Evolutionary conservation across 1,139 yeast species (phyloP).

Genomic region (Yamadazyma pseudoaaseri): DNA sequence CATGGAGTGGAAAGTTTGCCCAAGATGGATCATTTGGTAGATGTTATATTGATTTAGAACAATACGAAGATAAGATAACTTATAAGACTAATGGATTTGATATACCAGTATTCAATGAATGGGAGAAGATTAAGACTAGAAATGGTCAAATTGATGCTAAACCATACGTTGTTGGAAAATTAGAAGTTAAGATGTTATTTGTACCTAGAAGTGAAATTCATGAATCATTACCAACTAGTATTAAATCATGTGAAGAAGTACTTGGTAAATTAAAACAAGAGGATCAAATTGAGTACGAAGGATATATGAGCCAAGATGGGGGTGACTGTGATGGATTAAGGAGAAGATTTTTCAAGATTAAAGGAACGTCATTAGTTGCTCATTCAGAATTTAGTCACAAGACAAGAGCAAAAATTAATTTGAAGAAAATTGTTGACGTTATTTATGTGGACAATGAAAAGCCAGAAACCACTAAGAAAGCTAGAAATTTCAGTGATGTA

Average conservation of each 20-base stretch:
- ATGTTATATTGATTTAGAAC: conserved; percentile 63
- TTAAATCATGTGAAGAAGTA: conserved; percentile 55
- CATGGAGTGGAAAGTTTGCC: conserved; percentile 62
- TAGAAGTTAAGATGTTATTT: conserved; percentile 72
- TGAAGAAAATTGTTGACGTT: conserved; percentile 57
- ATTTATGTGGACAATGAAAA: conserved; percentile 49
- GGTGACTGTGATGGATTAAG: conserved; percentile 70
- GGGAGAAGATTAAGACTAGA: conserved; percentile 54
- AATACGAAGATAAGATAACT: conserved; percentile 53
- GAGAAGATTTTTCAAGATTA: conserved; percentile 59
- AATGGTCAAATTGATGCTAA: conserved; percentile 29
- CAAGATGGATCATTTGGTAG: conserved; percentile 88
- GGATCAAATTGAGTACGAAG: conserved; percentile 43
- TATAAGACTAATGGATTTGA: conserved; percentile 53
- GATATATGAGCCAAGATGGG: conserved; percentile 73
- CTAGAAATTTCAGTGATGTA: conserved; percentile 64
- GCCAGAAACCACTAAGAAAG: conserved; percentile 27
- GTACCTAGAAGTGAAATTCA: conserved; percentile 56
- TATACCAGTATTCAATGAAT: conserved; percentile 74
- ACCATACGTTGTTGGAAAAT: conserved; percentile 65
- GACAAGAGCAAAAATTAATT: conserved; percentile 65
- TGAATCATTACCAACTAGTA: conserved; percentile 67
- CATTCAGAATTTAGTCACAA: conserved; percentile 62
- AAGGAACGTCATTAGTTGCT: conserved; percentile 62
- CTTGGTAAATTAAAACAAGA: conserved; percentile 47